A percentile compares a stretch with the other conserved stretches of the same genome.
phyloP scores from a whole-genome alignment of 1,284 basidiomycete species.

The Flammula alnicola region DNA sequence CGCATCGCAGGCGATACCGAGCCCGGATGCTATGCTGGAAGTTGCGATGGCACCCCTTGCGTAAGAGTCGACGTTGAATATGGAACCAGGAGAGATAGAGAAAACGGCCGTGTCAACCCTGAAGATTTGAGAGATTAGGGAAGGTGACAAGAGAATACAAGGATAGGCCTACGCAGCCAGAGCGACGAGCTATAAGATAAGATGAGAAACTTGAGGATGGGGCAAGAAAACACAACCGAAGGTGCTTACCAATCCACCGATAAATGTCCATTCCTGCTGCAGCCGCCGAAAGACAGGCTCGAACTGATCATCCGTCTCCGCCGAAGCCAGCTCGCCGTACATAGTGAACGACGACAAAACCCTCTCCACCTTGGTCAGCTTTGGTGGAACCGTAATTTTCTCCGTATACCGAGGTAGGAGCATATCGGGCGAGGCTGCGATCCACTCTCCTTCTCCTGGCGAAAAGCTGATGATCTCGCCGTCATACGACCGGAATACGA shows the following conservation, averaged over 20 bases:
- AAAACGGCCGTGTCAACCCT: conserved; percentile 62
- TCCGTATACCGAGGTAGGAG: conserved; percentile 47
- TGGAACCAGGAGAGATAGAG: conserved; percentile 55
- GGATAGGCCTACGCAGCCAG: conserved; percentile 48
- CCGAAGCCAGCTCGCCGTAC: conserved; percentile 56
- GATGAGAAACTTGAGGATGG: background rate
- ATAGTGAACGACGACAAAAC: conserved; percentile 55
- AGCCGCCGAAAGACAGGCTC: conserved; percentile 48
- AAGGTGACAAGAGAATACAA: background rate
- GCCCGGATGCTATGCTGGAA: conserved; percentile 59
- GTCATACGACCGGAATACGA: conserved; percentile 10
- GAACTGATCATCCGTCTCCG: conserved; percentile 51
- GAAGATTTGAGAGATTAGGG: too few species aligned
- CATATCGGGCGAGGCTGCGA: conserved; percentile 29
- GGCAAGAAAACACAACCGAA: background rate
- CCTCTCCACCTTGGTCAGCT: conserved; percentile 40
- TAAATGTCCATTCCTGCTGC: conserved; percentile 56
- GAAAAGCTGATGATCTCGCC: conserved; percentile 16
- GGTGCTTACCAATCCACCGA: conserved; percentile 46
- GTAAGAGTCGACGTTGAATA: conserved; percentile 50
- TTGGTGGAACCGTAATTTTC: conserved; percentile 34
- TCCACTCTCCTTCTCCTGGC: conserved; percentile 4
- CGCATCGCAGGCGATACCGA: conserved; percentile 61
- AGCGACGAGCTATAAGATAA: conserved; percentile 46
- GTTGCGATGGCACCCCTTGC: conserved; percentile 55